phyloP scores from a whole-genome alignment of 2,329 filamentous ascomycete species.

The Claviceps purpurea region DNA sequence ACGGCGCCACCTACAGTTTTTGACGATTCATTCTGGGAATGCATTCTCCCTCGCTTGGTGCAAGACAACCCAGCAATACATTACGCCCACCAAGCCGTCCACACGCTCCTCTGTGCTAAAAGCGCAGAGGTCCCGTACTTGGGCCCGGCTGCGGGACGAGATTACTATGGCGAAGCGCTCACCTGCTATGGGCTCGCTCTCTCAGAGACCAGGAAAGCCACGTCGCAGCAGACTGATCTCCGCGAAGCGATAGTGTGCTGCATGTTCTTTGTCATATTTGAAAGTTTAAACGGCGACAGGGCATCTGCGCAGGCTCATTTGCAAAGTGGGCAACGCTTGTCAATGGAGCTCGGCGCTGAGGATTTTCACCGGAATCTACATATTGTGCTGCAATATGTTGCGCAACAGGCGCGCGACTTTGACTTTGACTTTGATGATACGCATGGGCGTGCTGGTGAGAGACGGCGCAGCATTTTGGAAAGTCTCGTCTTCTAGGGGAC shows the following conservation, averaged over 20 bases:
- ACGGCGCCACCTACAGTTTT: slow-evolving; percentile 12
- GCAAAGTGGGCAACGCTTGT: slow-evolving; percentile 22
- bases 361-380: slow-evolving; percentile 9
- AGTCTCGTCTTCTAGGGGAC: slow-evolving; percentile 2
- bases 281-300: slow-evolving; percentile 23
- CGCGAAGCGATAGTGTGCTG: slow-evolving; percentile 21
- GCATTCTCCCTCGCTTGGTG: slow-evolving; percentile 21
- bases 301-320: slow-evolving; percentile 22
- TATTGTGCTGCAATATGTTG: slow-evolving; percentile 11
- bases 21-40: slow-evolving; percentile 21
- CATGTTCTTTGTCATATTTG: slow-evolving; percentile 25
- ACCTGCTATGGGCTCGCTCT: slow-evolving; percentile 21
- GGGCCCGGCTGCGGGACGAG: slow-evolving; percentile 4
- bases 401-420: slow-evolving; percentile 8
- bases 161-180: slow-evolving; percentile 19
- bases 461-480: neutral
- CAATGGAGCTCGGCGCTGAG: slow-evolving; percentile 17
- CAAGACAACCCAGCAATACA: slow-evolving; percentile 20
- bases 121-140: slow-evolving; percentile 6
- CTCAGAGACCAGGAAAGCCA: slow-evolving; percentile 13
- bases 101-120: slow-evolving; percentile 19
- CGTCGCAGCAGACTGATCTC: slow-evolving; percentile 8
- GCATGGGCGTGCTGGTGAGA: neutral
- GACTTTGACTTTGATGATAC: neutral
- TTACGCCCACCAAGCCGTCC: slow-evolving; percentile 24